phyloP scores from a whole-genome alignment of 176 grass and related monocot species.

The Canna indica region DNA sequence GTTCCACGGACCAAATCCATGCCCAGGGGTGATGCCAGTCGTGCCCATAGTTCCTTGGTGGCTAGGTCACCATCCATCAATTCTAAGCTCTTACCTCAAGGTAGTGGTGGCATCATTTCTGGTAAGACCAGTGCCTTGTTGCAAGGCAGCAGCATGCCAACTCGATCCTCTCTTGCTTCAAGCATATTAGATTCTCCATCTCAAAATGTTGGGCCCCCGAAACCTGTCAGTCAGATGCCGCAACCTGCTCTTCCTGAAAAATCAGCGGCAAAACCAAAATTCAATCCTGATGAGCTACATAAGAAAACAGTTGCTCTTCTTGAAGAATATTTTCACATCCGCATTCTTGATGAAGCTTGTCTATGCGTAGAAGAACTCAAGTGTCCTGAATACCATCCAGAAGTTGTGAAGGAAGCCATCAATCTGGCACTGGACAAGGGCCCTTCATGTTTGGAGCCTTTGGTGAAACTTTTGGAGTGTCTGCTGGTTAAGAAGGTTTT shows the following conservation, averaged over 20 bases:
- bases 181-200: constrained; percentile 15
- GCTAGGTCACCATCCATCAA: constrained; percentile 42
- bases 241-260: constrained; percentile 17
- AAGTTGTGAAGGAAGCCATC: constrained; percentile 86
- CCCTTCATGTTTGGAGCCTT: constrained; percentile 42
- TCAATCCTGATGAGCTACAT: constrained; percentile 33
- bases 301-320: constrained; percentile 82
- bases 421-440: constrained; percentile 83
- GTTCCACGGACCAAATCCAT: constrained; percentile 69
- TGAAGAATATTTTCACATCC: constrained; percentile 78
- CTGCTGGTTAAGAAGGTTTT: constrained; percentile 53
- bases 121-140: constrained; percentile 72
- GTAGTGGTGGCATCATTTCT: constrained; percentile 43
- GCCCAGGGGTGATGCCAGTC: constrained; percentile 46
- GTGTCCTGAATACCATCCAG: constrained; percentile 57
- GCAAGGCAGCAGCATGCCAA: constrained; percentile 24
- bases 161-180: constrained; percentile 25
- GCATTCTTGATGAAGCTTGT: constrained; percentile 75
- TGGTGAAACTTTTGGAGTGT: constrained; percentile 60
- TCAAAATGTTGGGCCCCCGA: constrained; percentile 36
- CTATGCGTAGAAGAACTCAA: constrained; percentile 88
- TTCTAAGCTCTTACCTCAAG: constrained; percentile 65
- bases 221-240: constrained; percentile 33
- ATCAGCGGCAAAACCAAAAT: constrained; percentile 34
- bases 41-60: constrained; percentile 25